These are phyloP conservation scores for Cryptosporidium bovis DNA, from an alignment of 169 alveolate genomes.

Conservation along the genomic window DNA sequence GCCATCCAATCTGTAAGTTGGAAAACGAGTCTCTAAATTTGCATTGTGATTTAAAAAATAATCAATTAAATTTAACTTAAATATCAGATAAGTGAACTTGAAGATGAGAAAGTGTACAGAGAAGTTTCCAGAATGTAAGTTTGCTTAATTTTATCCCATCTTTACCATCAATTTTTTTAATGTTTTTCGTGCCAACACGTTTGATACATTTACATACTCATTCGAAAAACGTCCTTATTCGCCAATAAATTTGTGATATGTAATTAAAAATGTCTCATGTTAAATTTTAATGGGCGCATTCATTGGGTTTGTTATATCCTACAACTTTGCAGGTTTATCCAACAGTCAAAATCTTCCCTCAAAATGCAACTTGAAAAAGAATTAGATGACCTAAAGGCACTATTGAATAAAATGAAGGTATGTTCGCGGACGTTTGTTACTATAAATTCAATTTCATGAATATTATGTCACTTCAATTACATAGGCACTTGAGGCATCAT, in stretches of 20 bases:
- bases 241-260: no score
- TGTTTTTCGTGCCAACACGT: no score
- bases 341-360: constrained; percentile 30
- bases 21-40: no score
- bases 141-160: not conserved
- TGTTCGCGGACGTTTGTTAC: not conserved
- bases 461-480: not conserved
- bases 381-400: constrained; percentile 40
- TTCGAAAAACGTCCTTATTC: no score
- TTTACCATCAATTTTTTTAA: not conserved
- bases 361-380: constrained; percentile 58
- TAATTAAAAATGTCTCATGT: not conserved
- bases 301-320: no score
- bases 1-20: constrained; percentile 67
- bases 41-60: not conserved
- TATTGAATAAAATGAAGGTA: constrained; percentile 67
- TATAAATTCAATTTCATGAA: not conserved
- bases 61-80: not conserved
- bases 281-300: not conserved
- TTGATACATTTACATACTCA: no score
- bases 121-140: constrained; percentile 74
- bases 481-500: constrained; percentile 52
- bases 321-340: constrained; percentile 31
- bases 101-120: constrained; percentile 57
- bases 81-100: constrained; percentile 9